Conservation (phyloP, 345 rosid species). For the Erysimum cheiranthoides region DNA sequence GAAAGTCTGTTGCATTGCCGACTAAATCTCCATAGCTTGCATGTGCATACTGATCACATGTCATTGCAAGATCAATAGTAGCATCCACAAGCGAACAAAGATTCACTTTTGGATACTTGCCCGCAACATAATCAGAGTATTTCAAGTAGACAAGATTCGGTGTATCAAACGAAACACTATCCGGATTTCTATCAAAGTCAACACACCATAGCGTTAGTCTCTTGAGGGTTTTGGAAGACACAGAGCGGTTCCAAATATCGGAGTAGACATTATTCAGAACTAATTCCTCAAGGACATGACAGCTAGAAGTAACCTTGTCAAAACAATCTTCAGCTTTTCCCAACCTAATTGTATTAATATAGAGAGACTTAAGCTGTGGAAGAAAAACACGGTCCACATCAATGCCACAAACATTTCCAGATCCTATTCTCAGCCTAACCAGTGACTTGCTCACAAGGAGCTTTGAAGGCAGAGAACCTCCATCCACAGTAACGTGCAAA, state of each 20-base stretch:
- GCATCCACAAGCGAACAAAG: constrained; percentile 1
- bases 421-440: background rate
- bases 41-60: background rate
- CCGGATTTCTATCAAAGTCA: background rate
- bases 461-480: background rate
- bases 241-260: background rate
- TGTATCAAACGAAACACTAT: background rate
- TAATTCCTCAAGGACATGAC: constrained; percentile 1
- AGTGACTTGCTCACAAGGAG: constrained; percentile 25
- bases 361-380: constrained; percentile 18
- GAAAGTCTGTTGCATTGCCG: background rate
- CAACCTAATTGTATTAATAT: background rate
- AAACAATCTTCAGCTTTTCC: background rate
- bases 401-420: background rate
- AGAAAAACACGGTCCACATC: background rate
- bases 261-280: background rate
- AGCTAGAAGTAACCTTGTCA: background rate
- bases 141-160: background rate
- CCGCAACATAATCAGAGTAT: background rate
- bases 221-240: constrained; percentile 12
- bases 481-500: background rate
- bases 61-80: background rate
- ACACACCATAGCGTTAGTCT: background rate
- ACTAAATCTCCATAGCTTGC: background rate
- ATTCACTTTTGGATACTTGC: constrained; percentile 6